phyloP scores from a whole-genome alignment of 106 monocot genomes.

The Amphibolis antarctica region DNA sequence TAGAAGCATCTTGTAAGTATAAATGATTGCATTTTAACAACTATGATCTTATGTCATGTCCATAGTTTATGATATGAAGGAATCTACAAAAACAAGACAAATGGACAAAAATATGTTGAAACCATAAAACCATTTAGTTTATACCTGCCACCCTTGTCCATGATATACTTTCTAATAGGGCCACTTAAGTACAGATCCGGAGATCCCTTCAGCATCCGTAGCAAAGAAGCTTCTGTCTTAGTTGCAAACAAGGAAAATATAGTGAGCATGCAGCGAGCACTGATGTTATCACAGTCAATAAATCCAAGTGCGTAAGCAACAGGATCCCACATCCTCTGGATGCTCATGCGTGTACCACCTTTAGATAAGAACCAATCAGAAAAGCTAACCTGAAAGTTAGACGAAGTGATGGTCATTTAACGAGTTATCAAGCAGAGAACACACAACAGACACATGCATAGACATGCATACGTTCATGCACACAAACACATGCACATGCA shows the following conservation, averaged over 20 bases:
- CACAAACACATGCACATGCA: no score
- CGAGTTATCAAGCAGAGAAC: neutral
- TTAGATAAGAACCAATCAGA: slow-evolving; percentile 95
- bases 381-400: slow-evolving; percentile 61
- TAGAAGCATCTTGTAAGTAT: no score
- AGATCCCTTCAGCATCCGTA: slow-evolving; percentile 96
- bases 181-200: slow-evolving; percentile 89
- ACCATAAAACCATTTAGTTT: neutral
- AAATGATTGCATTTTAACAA: no score
- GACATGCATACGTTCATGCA: neutral
- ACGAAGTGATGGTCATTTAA: neutral
- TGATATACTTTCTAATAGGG: slow-evolving; percentile 89
- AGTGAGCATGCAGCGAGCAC: slow-evolving; percentile 97
- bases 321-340: slow-evolving; percentile 95
- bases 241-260: slow-evolving; percentile 93
- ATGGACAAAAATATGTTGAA: no score
- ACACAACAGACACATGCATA: neutral
- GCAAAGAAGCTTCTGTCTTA: slow-evolving; percentile 93
- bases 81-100: no score
- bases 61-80: no score
- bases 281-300: slow-evolving; percentile 95
- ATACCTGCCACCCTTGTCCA: slow-evolving; percentile 84
- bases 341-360: slow-evolving; percentile 94
- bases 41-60: no score
- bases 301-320: slow-evolving; percentile 98